Evolutionary conservation across 495 filamentous ascomycete genomes (phyloP), one percentile per base, ranked within the genome.

Genomic region (Xylaria scruposa): DNA sequence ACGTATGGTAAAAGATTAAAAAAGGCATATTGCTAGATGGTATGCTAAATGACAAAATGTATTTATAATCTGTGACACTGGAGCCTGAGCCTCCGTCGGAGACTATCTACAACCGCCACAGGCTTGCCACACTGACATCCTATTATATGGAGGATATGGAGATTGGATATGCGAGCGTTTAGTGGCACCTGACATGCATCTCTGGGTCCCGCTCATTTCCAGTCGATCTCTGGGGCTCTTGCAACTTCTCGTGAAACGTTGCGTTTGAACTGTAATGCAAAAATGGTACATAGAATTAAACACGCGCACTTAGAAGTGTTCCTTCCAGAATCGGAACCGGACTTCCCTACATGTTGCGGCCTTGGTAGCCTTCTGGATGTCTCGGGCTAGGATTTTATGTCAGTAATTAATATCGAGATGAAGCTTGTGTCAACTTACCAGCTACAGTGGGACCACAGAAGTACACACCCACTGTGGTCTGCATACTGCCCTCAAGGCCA

Each of bases 311-410:
- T 83, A 88, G 74, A 88, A 88, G 76, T 99, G 94, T 83, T 99
- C 96, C 84, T 98, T 99, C 96, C 96, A 99, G 86, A 99, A 99
- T 79, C 93, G 94, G 84, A 98, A 99, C 68, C 88, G 88, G 68
- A 99, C 92, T 73, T 97, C 93, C 72, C 85, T 88, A 8, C 86
- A 90, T 24, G 89, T 92, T 8, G 91, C 90, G 56, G 81, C 76
- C 75, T 89, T 91, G 62, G 93, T 91, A 17, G 96, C 94, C 78
- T 90, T 90, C 78, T 90, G 90, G 76, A 99, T 98, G 78, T 95
- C 89, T 74, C 94, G 86, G 1, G 95, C 95, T 77, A 89, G 89
- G n/a, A 63, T 72, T 13, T 31, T 51, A 33, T 56, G 77, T 84
- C 73, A 84, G 83, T 68, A 51, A 47, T 40, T 58, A 53, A 40